Percentiles rank a stretch among this genome's conserved stretches.
These are phyloP conservation scores for Chrysoporthe puriensis DNA, from an alignment of 2,329 filamentous ascomycete genomes.

Conservation along the genomic window DNA sequence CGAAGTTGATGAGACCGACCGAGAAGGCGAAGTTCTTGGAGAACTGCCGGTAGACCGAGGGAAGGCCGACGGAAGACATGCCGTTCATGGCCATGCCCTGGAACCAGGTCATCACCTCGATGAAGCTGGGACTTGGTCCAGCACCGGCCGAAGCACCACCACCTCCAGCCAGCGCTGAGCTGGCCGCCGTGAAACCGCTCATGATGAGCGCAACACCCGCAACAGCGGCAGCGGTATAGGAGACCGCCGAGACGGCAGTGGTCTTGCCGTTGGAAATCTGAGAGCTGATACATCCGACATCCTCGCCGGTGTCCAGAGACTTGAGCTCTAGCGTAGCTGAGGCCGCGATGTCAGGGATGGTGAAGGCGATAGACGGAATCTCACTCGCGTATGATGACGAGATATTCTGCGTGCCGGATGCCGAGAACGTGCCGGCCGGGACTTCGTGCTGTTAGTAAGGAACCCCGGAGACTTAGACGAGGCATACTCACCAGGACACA, in stretches of 20 bases:
- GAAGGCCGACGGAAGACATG: constrained; percentile 91
- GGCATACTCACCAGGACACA: constrained; percentile 73
- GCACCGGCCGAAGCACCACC: constrained; percentile 58
- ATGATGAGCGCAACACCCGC: constrained; percentile 81
- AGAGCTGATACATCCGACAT: constrained; percentile 83
- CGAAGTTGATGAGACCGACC: constrained; percentile 82
- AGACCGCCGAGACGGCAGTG: constrained; percentile 72
- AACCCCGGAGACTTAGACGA: constrained; percentile 10
- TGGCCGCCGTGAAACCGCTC: constrained; percentile 71
- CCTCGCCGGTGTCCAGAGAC: constrained; percentile 55
- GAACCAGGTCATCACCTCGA: constrained; percentile 85
- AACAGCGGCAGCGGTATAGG: constrained; percentile 82
- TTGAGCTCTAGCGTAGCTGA: constrained; percentile 78
- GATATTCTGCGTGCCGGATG: constrained; percentile 72
- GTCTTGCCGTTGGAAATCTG: constrained; percentile 87
- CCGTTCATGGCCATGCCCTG: constrained; percentile 94
- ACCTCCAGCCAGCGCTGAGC: constrained; percentile 59
- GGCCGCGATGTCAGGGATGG: constrained; percentile 87
- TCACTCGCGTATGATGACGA: constrained; percentile 70
- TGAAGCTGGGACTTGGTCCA: constrained; percentile 78
- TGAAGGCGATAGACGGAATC: constrained; percentile 89
- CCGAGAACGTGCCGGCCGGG: constrained; percentile 73
- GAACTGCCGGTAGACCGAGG: constrained; percentile 85
- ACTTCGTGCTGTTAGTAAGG: constrained; percentile 51
- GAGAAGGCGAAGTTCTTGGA: constrained; percentile 93